phyloP scores from a whole-genome alignment of 2,329 filamentous ascomycete species.

The Ceratocystis variospora region DNA sequence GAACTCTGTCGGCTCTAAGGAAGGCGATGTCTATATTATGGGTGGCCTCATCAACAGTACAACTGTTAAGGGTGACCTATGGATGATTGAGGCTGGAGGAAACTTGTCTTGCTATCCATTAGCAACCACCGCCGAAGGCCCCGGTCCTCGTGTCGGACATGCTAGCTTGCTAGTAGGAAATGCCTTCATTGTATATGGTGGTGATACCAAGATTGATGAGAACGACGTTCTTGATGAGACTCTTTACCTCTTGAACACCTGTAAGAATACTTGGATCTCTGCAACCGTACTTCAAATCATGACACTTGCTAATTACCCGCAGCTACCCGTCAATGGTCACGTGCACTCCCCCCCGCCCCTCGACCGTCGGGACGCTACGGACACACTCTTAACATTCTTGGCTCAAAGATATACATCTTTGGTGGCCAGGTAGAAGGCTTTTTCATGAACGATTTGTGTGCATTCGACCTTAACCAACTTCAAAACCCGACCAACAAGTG shows the following conservation, averaged over 20 bases:
- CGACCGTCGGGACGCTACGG: conserved; percentile 86
- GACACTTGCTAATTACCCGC: conserved; percentile 11
- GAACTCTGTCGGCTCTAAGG: conserved; percentile 83
- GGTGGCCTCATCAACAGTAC: conserved; percentile 89
- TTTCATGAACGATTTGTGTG: conserved; percentile 94
- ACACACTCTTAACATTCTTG: conserved; percentile 89
- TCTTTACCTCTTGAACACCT: conserved; percentile 90
- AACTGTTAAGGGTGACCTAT: conserved; percentile 90
- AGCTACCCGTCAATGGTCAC: conserved; percentile 98
- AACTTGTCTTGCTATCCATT: conserved; percentile 86
- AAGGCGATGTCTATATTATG: conserved; percentile 96
- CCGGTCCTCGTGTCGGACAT: conserved; percentile 87
- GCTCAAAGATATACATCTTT: conserved; percentile 95
- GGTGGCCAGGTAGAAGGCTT: conserved; percentile 93
- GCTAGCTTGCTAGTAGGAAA: conserved; percentile 90
- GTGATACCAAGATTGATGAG: conserved; percentile 95
- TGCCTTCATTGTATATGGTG: conserved; percentile 96
- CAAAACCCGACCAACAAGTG: conserved; percentile 84
- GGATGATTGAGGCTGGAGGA: conserved; percentile 88
- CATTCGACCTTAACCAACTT: conserved; percentile 89
- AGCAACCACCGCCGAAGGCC: conserved; percentile 81
- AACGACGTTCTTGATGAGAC: conserved; percentile 86
- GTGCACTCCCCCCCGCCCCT: conserved; percentile 73
- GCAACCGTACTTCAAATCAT: background rate
- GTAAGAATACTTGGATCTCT: conserved; percentile 40